Conservation (phyloP, 495 filamentous ascomycete species). For the Penicillium crystallinum region DNA sequence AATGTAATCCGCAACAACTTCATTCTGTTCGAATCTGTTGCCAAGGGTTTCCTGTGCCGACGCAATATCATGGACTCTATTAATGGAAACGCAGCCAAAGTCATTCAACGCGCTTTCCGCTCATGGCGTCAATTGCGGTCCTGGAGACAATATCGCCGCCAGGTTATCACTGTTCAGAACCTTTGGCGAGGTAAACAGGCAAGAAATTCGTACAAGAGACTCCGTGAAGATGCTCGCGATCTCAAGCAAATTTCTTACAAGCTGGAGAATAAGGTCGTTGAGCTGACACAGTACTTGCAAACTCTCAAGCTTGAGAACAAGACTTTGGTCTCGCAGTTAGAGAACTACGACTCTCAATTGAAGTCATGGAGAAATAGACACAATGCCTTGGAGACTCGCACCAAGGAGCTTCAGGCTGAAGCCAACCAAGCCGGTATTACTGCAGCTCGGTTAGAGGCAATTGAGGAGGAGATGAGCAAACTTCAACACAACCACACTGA, state of each 20-base stretch:
- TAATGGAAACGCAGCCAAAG: constrained; percentile 83
- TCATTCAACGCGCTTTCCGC: constrained; percentile 88
- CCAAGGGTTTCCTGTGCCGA: constrained; percentile 85
- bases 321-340: constrained; percentile 76
- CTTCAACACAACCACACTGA: constrained; percentile 85
- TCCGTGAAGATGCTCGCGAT: constrained; percentile 93
- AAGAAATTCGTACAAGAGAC: constrained; percentile 74
- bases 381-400: constrained; percentile 81
- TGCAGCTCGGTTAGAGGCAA: constrained; percentile 75
- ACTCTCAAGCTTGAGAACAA: constrained; percentile 92
- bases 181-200: constrained; percentile 86
- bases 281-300: constrained; percentile 90
- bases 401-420: constrained; percentile 91
- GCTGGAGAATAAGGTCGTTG: constrained; percentile 98
- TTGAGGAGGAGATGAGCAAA: constrained; percentile 92
- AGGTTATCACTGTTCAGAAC: constrained; percentile 87
- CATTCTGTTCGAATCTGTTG: constrained; percentile 78
- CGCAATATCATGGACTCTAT: constrained; percentile 88
- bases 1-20: constrained; percentile 71
- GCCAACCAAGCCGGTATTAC: constrained; percentile 97
- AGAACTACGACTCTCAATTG: constrained; percentile 94
- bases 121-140: constrained; percentile 68
- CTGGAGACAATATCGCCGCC: constrained; percentile 84
- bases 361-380: constrained; percentile 90
- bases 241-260: constrained; percentile 99